Base-by-base conservation (phyloP, 345 rosid genomes). In the Turritis glabra region DNA sequence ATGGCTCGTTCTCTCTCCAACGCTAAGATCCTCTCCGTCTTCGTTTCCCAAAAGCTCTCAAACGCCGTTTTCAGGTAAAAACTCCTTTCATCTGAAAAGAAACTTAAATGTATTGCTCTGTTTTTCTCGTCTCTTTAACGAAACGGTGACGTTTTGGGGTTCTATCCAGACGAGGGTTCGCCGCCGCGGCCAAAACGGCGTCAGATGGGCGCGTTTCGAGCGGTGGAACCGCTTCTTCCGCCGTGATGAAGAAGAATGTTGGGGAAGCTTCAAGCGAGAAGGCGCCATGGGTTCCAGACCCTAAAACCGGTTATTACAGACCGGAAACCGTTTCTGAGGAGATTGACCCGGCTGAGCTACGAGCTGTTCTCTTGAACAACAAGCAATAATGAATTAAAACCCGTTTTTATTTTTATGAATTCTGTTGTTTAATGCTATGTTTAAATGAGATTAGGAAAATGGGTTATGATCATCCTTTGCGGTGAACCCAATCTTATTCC, bases 211-310 rank as follows among this genome's bases (percentile, higher is more conserved):
- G 71, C 74, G 78, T 72, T 44, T 41, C 66, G 40, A 72, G 62
- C 68, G 88, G 33, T 22, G 70, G 37, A 60, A 60, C 51, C 17
- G 74, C 67, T 9, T 67, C 76, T 51, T 17, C 72, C 1, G 18
- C 75, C 0, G 75, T 25, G 58, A 32, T 79, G 72, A 74, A 74
- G 69, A 88, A 84, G 82, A 88, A 80, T 58, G 46, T 84, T 11
- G 84, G 52, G 68, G 85, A 79, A 75, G 91, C 79, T 71, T 37
- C 84, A 13, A 72, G 70, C 53, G 78, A 85, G 79, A 82, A 82
- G 75, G 90, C 84, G 8, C 58, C 91, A 15, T 92, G 96, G 96
- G 81, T 85, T 12, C 98, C 98, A 3, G 96, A 92, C 62, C 96
- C 96, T 10, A 84, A 83, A 22, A 92, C 98, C 71, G 94, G 98